phyloP scores from a whole-genome alignment of 2,329 filamentous ascomycete genomes.

The Fusarium abutilonis region DNA sequence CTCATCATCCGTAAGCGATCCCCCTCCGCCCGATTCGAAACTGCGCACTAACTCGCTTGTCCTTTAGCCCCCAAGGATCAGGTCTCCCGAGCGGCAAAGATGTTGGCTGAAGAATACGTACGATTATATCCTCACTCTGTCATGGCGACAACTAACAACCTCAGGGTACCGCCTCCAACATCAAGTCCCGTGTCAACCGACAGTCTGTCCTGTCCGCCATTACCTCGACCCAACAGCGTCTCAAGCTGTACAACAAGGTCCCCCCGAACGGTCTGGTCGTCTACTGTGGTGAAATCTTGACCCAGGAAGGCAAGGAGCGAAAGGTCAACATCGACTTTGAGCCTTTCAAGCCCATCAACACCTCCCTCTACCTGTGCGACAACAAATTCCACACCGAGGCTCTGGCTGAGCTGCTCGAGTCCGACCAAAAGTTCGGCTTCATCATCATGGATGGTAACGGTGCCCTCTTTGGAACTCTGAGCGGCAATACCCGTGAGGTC shows the following conservation, averaged over 20 bases:
- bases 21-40: conserved; percentile 24
- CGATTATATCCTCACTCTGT: conserved; percentile 45
- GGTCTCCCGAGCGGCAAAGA: conserved; percentile 94
- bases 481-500: conserved; percentile 95
- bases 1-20: conserved; percentile 88
- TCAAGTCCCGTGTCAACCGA: conserved; percentile 99
- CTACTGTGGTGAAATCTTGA: conserved; percentile 99
- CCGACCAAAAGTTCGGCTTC: conserved; percentile 98
- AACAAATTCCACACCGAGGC: conserved; percentile 99
- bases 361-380: conserved; percentile 98
- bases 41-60: conserved; percentile 41
- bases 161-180: conserved; percentile 97
- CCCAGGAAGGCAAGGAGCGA: conserved; percentile 95
- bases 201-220: conserved; percentile 98
- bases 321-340: conserved; percentile 99
- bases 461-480: conserved; percentile 94
- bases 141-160: conserved; percentile 33
- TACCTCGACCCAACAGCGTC: conserved; percentile 97
- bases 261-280: conserved; percentile 97
- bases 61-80: conserved; percentile 91
- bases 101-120: conserved; percentile 99
- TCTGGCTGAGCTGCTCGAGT: conserved; percentile 94
- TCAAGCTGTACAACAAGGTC: conserved; percentile 99
- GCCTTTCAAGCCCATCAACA: conserved; percentile 99
- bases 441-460: conserved; percentile 99